phyloP scores from a whole-genome alignment of 139 green algal genomes.

The Diplosphaera chodatii region DNA sequence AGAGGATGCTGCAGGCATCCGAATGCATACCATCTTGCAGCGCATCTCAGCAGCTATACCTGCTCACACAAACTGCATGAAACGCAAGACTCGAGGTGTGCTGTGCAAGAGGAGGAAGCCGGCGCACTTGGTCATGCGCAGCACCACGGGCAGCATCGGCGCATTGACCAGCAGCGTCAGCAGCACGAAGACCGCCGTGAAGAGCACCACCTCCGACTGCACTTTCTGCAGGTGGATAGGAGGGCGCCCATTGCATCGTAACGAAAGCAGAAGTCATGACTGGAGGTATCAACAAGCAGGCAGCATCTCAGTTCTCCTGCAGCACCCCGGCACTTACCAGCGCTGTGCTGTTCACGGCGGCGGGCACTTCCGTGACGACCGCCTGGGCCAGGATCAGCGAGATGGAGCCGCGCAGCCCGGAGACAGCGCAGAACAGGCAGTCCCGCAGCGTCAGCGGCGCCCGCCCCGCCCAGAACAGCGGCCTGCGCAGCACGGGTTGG shows the following conservation, averaged over 20 bases:
- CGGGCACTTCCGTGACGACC: conserved; percentile 29
- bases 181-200: conserved; percentile 70
- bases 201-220: conserved; percentile 60
- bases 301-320: too few relatives aligned
- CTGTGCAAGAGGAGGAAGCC: too few relatives aligned
- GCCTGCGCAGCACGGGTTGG: conserved; percentile 11
- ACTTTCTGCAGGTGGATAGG: conserved; percentile 2
- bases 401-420: conserved; percentile 68
- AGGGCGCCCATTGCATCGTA: too few relatives aligned
- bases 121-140: conserved; percentile 29
- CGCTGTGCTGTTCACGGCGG: not conserved
- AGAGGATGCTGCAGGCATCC: too few relatives aligned
- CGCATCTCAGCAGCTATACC: too few relatives aligned
- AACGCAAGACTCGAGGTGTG: too few relatives aligned
- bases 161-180: conserved; percentile 82
- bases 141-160: conserved; percentile 49
- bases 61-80: too few relatives aligned
- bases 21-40: too few relatives aligned
- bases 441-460: conserved; percentile 30
- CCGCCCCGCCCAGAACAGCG: conserved; percentile 14
- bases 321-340: not conserved
- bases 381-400: conserved; percentile 74
- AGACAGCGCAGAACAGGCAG: conserved; percentile 53
- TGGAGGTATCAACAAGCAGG: too few relatives aligned
- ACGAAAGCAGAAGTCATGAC: too few relatives aligned